These are phyloP conservation scores for Ascoidea asiatica DNA, from an alignment of 805 yeast genomes.

Conservation along the genomic window DNA sequence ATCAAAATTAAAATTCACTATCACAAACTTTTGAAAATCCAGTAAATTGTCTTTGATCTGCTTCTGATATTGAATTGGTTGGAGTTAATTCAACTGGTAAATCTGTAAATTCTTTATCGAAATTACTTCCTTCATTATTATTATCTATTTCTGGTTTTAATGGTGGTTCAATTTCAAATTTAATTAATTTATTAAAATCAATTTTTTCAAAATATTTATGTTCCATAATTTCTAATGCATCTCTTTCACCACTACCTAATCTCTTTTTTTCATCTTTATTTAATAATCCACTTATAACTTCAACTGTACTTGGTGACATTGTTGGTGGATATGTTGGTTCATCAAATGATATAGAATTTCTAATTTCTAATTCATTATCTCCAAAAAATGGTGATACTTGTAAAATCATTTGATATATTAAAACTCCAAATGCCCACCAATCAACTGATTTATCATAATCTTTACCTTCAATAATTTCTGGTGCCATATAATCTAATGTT, in stretches of 20 bases:
- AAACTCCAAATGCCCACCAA: background rate
- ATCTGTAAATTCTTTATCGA: background rate
- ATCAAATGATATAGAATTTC: background rate
- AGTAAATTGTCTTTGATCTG: background rate
- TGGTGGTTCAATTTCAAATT: background rate
- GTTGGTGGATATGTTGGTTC: background rate
- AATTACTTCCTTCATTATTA: background rate
- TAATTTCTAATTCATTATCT: background rate
- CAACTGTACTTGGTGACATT: background rate
- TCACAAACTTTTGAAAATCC: background rate
- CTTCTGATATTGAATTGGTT: background rate
- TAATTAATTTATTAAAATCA: background rate
- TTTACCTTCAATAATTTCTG: background rate
- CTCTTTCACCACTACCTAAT: background rate
- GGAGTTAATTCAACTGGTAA: background rate
- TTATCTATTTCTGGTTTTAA: background rate
- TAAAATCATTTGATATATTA: background rate
- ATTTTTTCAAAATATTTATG: background rate
- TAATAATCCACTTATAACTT: background rate
- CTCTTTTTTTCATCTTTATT: background rate
- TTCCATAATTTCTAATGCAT: background rate
- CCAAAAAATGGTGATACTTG: background rate
- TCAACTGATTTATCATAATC: background rate
- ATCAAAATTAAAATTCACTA: background rate
- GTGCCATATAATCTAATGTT: background rate